Conservation (phyloP, 73 alveolate genomes). For the Paramecium caudatum region DNA sequence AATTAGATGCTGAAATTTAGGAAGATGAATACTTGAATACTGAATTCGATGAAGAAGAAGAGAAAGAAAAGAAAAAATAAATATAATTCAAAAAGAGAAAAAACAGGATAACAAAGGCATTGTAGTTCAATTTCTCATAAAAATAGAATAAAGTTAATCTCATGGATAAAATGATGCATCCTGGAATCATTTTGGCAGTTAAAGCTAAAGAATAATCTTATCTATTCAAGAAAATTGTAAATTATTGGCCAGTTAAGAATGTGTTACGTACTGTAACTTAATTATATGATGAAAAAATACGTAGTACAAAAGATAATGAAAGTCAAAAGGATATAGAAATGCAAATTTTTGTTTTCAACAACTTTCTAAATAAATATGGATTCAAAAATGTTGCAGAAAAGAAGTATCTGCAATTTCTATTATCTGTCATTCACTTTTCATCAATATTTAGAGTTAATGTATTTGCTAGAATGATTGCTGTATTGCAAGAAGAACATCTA, state of each 20-base stretch:
- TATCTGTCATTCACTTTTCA: conserved; percentile 67
- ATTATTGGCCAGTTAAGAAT: conserved; percentile 68
- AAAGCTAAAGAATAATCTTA: conserved; percentile 64
- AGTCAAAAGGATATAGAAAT: conserved; percentile 67
- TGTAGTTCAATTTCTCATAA: conserved; percentile 48
- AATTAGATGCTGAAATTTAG: conserved; percentile 67
- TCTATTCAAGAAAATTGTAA: conserved; percentile 59
- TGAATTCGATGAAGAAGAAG: conserved; percentile 72
- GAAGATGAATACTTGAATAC: conserved; percentile 27
- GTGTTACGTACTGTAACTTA: conserved; percentile 11
- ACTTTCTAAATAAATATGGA: conserved; percentile 72
- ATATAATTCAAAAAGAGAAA: conserved; percentile 50
- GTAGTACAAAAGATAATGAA: background rate
- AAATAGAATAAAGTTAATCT: conserved; percentile 36
- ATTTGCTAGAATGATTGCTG: conserved; percentile 67
- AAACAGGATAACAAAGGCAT: conserved; percentile 68
- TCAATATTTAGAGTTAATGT: conserved; percentile 73
- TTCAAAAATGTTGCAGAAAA: conserved; percentile 77
- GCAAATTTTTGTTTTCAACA: conserved; percentile 71
- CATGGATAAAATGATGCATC: conserved; percentile 60
- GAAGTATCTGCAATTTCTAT: conserved; percentile 62
- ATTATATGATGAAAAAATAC: conserved; percentile 14
- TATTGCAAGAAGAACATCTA: conserved; percentile 47
- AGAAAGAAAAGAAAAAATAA: conserved; percentile 68
- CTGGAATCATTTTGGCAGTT: conserved; percentile 45